Percentiles rank a stretch among this genome's conserved stretches.
phyloP scores from a whole-genome alignment of 2,329 filamentous ascomycete genomes.

The Colletotrichum tropicale region DNA sequence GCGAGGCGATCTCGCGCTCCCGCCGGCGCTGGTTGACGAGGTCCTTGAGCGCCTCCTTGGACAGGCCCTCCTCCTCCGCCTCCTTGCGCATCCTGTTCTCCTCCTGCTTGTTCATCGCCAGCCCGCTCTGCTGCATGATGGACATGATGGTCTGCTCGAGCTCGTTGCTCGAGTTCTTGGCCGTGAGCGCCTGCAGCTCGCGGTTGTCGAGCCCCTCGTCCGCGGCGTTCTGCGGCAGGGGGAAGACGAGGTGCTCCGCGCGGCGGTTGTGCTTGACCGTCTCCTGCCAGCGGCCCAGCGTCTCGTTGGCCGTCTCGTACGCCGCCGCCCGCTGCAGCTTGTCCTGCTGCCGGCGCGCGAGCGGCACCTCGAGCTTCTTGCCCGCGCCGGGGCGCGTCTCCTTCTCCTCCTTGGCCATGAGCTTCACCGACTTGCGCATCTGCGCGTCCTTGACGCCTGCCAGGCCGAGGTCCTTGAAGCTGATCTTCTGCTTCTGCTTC shows the following conservation, averaged over 20 bases:
- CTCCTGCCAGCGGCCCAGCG: slow-evolving; percentile 88
- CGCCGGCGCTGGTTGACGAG: slow-evolving; percentile 77
- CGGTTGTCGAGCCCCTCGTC: slow-evolving; percentile 64
- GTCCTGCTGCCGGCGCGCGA: slow-evolving; percentile 87
- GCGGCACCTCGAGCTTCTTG: slow-evolving; percentile 80
- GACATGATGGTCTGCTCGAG: slow-evolving; percentile 85
- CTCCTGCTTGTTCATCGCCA: slow-evolving; percentile 55
- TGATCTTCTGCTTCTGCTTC: slow-evolving; percentile 61
- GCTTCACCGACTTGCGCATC: slow-evolving; percentile 80
- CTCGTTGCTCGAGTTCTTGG: slow-evolving; percentile 70
- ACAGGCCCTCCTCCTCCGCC: slow-evolving; percentile 71
- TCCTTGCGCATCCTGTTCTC: slow-evolving; percentile 63
- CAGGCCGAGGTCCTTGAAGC: slow-evolving; percentile 75
- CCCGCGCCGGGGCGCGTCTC: slow-evolving; percentile 46
- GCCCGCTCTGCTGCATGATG: slow-evolving; percentile 88
- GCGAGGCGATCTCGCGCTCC: slow-evolving; percentile 83
- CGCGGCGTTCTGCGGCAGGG: slow-evolving; percentile 74
- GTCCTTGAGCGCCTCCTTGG: slow-evolving; percentile 74
- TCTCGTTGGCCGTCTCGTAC: slow-evolving; percentile 90
- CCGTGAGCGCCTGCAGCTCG: slow-evolving; percentile 68
- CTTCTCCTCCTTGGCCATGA: slow-evolving; percentile 69
- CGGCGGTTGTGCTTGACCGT: slow-evolving; percentile 94
- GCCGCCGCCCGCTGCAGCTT: slow-evolving; percentile 81
- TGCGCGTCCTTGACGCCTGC: slow-evolving; percentile 74
- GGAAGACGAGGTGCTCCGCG: slow-evolving; percentile 89